A percentile compares a stretch with the other conserved stretches of the same genome.
Conservation (phyloP, 108 stramenopile genomes). For the Hondaea fermentalgiana region DNA sequence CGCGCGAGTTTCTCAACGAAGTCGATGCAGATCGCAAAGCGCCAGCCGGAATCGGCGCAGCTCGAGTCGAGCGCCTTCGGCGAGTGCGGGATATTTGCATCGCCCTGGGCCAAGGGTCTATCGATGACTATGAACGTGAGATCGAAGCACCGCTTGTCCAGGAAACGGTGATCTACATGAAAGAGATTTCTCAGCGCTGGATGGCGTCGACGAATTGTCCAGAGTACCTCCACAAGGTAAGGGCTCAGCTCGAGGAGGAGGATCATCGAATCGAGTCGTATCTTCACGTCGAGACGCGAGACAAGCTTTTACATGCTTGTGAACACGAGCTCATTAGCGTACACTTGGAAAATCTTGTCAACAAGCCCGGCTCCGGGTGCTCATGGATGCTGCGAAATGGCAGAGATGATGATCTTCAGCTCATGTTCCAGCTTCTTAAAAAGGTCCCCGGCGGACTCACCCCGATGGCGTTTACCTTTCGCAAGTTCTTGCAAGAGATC, state of each 20-base stretch:
- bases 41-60: conserved; percentile 55
- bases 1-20: not conserved
- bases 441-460: not conserved
- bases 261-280: conserved; percentile 73
- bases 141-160: conserved; percentile 79
- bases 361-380: conserved; percentile 93
- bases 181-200: conserved; percentile 84
- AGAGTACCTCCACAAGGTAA: conserved; percentile 90
- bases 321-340: conserved; percentile 89
- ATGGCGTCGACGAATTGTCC: conserved; percentile 82
- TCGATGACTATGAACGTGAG: conserved; percentile 80
- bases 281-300: conserved; percentile 77
- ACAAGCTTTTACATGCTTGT: conserved; percentile 74
- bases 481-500: conserved; percentile 5
- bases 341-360: conserved; percentile 74
- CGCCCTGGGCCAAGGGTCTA: conserved; percentile 72
- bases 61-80: conserved; percentile 82
- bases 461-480: not conserved
- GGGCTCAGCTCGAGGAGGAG: conserved; percentile 79
- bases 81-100: conserved; percentile 86
- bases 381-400: conserved; percentile 84
- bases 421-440: not conserved
- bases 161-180: conserved; percentile 76
- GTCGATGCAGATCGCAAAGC: conserved; percentile 40
- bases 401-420: conserved; percentile 79